Conservation (phyloP, 1,139 yeast genomes). For the Chernovozyma aurita region DNA sequence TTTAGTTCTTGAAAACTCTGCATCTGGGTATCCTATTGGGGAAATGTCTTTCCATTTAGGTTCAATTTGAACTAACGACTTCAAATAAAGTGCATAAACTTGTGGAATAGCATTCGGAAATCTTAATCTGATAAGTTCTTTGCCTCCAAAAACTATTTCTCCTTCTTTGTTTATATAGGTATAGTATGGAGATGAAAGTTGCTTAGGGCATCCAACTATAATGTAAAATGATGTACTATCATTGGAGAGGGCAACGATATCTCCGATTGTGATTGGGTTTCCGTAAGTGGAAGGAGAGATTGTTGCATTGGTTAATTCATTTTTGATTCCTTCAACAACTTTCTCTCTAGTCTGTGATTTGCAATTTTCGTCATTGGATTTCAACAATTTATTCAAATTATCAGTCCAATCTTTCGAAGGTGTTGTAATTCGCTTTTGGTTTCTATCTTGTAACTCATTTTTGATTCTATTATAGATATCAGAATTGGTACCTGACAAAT, state of each 20-base stretch:
- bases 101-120: conserved; percentile 51
- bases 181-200: conserved; percentile 29
- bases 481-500: conserved; percentile 2
- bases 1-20: conserved; percentile 23
- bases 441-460: neutral
- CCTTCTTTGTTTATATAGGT: conserved; percentile 57
- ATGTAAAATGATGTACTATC: conserved; percentile 30
- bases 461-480: conserved; percentile 3
- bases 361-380: neutral
- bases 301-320: conserved; percentile 15
- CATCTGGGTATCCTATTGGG: conserved; percentile 40
- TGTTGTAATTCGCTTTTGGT: neutral
- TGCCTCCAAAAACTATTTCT: conserved; percentile 45
- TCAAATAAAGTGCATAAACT: conserved; percentile 15
- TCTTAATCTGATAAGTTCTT: conserved; percentile 43
- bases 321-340: neutral
- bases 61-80: conserved; percentile 28
- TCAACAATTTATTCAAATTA: neutral
- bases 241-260: conserved; percentile 30
- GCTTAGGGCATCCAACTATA: conserved; percentile 29
- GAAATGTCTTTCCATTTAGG: conserved; percentile 29
- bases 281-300: conserved; percentile 22
- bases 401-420: conserved; percentile 2
- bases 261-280: conserved; percentile 31
- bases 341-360: neutral